Conservation (phyloP, 768 basidiomycete genomes). For the Pholiota microspora region DNA sequence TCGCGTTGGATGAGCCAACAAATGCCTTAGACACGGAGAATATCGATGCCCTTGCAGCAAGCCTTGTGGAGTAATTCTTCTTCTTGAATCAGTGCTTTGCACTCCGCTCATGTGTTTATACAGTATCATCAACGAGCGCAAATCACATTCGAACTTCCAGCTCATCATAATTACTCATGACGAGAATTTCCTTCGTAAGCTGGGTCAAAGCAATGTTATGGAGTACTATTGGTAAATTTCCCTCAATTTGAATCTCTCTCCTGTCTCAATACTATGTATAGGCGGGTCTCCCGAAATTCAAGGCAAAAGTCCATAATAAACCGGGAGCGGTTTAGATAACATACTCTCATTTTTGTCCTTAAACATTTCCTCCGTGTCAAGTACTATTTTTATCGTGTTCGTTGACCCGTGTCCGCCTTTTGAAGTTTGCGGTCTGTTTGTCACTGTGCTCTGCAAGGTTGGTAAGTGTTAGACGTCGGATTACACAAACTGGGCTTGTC, state of each 20-base stretch:
- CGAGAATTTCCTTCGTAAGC: slow-evolving; percentile 88
- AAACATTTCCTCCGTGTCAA: slow-evolving; percentile 6
- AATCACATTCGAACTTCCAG: slow-evolving; percentile 90
- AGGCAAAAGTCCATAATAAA: slow-evolving; percentile 81
- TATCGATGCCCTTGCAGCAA: slow-evolving; percentile 89
- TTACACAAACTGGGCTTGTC: not conserved
- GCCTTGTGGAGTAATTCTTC: slow-evolving; percentile 81
- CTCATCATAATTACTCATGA: slow-evolving; percentile 97
- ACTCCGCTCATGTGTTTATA: not conserved
- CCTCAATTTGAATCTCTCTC: slow-evolving; percentile 2
- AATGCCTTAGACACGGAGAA: slow-evolving; percentile 97
- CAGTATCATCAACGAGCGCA: slow-evolving; percentile 93
- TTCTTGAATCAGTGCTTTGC: not conserved
- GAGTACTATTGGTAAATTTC: slow-evolving; percentile 84
- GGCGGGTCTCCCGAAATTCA: slow-evolving; percentile 74
- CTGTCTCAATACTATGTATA: slow-evolving; percentile 25
- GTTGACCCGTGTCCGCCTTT: slow-evolving; percentile 5
- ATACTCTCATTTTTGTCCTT: slow-evolving; percentile 4
- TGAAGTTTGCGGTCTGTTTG: not conserved
- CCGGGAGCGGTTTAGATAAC: slow-evolving; percentile 62
- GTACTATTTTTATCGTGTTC: slow-evolving; percentile 1
- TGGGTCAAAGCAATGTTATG: slow-evolving; percentile 91
- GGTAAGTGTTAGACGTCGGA: not conserved
- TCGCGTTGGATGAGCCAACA: slow-evolving; percentile 97
- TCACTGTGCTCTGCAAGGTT: not conserved